These are phyloP conservation scores for Aspergillus bombycis DNA, from an alignment of 2,329 filamentous ascomycete genomes.

Conservation along the genomic window DNA sequence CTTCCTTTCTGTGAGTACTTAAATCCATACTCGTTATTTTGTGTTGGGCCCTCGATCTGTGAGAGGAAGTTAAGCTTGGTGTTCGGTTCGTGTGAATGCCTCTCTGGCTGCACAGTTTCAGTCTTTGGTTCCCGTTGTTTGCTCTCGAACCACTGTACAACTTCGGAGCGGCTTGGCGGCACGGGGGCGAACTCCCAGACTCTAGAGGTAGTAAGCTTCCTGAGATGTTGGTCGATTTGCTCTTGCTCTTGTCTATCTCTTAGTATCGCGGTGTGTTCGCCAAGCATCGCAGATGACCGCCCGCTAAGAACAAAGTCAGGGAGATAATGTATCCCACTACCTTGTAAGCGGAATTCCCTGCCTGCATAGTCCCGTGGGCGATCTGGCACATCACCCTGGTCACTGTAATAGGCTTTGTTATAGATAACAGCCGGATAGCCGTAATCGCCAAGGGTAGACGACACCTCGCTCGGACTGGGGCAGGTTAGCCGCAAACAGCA, in stretches of 20 bases:
- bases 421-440: constrained; percentile 73
- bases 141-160: constrained; percentile 67
- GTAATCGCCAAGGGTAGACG: constrained; percentile 58
- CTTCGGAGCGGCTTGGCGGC: constrained; percentile 72
- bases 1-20: constrained; percentile 80
- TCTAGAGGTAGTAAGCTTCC: constrained; percentile 62
- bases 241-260: constrained; percentile 58
- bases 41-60: constrained; percentile 87
- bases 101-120: constrained; percentile 12
- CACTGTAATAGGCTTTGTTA: constrained; percentile 82
- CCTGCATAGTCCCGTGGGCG: constrained; percentile 82
- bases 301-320: constrained; percentile 73
- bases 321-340: constrained; percentile 76
- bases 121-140: constrained; percentile 20
- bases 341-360: constrained; percentile 76
- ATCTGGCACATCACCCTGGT: constrained; percentile 79
- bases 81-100: constrained; percentile 17
- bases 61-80: constrained; percentile 57
- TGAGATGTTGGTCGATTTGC: constrained; percentile 54
- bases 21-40: constrained; percentile 78
- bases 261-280: constrained; percentile 52
- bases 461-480: constrained; percentile 49
- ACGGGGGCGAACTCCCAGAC: constrained; percentile 75
- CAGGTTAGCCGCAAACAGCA: constrained; percentile 30
- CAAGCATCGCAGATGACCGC: constrained; percentile 59